These are phyloP conservation scores for Ophiognomonia clavigignenti-juglandacearum DNA, from an alignment of 2,329 filamentous ascomycete genomes.

Conservation along the genomic window DNA sequence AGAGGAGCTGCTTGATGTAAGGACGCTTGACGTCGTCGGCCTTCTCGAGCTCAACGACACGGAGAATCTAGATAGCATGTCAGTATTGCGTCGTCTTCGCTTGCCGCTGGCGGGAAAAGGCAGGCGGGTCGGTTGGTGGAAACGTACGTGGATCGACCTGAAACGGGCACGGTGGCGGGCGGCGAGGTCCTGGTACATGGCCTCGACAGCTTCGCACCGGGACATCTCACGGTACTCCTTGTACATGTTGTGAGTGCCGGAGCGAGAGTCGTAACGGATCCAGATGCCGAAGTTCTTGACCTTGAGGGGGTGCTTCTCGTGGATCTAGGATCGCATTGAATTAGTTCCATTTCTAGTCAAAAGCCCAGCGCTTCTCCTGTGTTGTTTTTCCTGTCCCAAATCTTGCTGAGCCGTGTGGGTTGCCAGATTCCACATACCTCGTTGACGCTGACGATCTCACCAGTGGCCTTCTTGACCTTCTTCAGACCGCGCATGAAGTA, in stretches of 20 bases:
- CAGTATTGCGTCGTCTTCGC: constrained; percentile 18
- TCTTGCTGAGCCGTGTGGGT: no score
- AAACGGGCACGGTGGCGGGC: constrained; percentile 97
- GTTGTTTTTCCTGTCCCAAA: no score
- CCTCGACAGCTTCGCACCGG: constrained; percentile 89
- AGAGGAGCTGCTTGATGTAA: constrained; percentile 98
- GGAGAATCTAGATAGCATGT: constrained; percentile 69
- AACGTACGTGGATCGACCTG: constrained; percentile 94
- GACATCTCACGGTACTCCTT: constrained; percentile 99
- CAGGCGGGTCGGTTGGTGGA: not conserved
- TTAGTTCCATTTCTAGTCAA: constrained; percentile 14
- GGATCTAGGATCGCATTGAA: constrained; percentile 58
- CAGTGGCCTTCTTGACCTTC: constrained; percentile 99
- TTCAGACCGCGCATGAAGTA: constrained; percentile 99
- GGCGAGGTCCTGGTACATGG: constrained; percentile 99
- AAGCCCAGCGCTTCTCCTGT: no score
- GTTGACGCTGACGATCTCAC: constrained; percentile 98
- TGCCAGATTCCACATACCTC: constrained; percentile 57
- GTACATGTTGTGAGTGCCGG: constrained; percentile 99
- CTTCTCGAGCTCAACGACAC: constrained; percentile 97
- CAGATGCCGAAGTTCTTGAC: constrained; percentile 99
- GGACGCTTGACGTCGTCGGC: constrained; percentile 90
- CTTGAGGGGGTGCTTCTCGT: constrained; percentile 98
- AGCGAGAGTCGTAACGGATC: constrained; percentile 99
- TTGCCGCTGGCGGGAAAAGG: not conserved